Percentiles rank a stretch among this genome's conserved stretches.
Evolutionary conservation across 768 basidiomycete genomes (phyloP).

Genomic region (Amanita thiersii): DNA sequence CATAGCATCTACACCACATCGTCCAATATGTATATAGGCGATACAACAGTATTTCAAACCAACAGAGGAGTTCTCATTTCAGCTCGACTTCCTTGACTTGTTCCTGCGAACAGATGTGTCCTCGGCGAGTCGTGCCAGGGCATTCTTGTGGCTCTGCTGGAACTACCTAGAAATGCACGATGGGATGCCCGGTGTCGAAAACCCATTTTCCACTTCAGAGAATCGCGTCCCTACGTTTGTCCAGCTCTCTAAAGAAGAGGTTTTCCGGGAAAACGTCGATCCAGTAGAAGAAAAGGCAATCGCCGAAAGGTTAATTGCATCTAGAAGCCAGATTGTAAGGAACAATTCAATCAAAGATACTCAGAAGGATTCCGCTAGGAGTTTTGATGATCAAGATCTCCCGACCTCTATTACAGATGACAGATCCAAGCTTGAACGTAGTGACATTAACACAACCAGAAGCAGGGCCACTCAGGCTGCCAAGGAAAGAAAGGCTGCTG

Average conservation of each 20-base stretch:
- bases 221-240: slow-evolving; percentile 29
- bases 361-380: slow-evolving; percentile 13
- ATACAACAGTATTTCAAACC: slow-evolving; percentile 8
- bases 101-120: slow-evolving; percentile 71
- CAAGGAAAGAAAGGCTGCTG: slow-evolving; percentile 19
- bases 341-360: slow-evolving; percentile 21
- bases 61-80: slow-evolving; percentile 4
- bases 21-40: neutral
- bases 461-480: slow-evolving; percentile 7
- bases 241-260: slow-evolving; percentile 30
- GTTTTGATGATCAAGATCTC: slow-evolving; percentile 14
- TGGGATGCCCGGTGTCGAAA: slow-evolving; percentile 28
- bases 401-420: slow-evolving; percentile 5
- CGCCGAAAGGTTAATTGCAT: slow-evolving; percentile 29
- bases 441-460: slow-evolving; percentile 12
- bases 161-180: slow-evolving; percentile 61
- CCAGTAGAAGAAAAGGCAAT: slow-evolving; percentile 31
- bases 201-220: slow-evolving; percentile 53
- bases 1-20: slow-evolving; percentile 10
- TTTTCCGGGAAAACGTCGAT: slow-evolving; percentile 37
- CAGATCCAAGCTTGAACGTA: slow-evolving; percentile 18
- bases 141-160: slow-evolving; percentile 83
- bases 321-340: slow-evolving; percentile 30
- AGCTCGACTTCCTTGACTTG: slow-evolving; percentile 64
- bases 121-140: slow-evolving; percentile 64